These are phyloP conservation scores for Amanita muscaria DNA, from an alignment of 768 basidiomycete species.

Conservation along the genomic window DNA sequence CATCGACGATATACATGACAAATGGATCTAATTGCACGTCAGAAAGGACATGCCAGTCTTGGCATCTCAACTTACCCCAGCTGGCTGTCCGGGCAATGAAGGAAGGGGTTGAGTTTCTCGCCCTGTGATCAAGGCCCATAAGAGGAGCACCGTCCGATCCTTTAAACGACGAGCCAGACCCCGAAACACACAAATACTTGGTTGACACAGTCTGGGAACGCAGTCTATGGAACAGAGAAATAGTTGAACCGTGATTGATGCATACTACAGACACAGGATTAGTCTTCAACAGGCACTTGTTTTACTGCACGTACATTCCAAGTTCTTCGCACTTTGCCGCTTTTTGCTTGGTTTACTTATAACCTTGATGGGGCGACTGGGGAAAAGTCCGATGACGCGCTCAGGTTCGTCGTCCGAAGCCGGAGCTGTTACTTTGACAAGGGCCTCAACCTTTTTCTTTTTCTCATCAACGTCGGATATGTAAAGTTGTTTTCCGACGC, in stretches of 20 bases:
- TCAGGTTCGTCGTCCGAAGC: slow-evolving; percentile 75
- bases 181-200: slow-evolving; percentile 93
- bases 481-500: slow-evolving; percentile 90
- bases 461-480: slow-evolving; percentile 94
- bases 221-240: slow-evolving; percentile 92
- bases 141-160: slow-evolving; percentile 87
- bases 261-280: slow-evolving; percentile 48
- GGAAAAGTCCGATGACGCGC: slow-evolving; percentile 80
- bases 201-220: slow-evolving; percentile 94
- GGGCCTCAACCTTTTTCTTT: slow-evolving; percentile 90
- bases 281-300: slow-evolving; percentile 11
- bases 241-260: slow-evolving; percentile 92
- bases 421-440: slow-evolving; percentile 81
- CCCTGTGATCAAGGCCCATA: slow-evolving; percentile 69
- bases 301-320: slow-evolving; percentile 59
- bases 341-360: slow-evolving; percentile 99
- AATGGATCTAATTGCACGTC: slow-evolving; percentile 58
- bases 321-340: slow-evolving; percentile 86
- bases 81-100: slow-evolving; percentile 86
- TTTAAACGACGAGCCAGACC: slow-evolving; percentile 85
- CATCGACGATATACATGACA: slow-evolving; percentile 96
- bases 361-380: slow-evolving; percentile 93
- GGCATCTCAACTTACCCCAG: slow-evolving; percentile 55
- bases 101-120: slow-evolving; percentile 66
- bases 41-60: slow-evolving; percentile 7